A percentile compares a stretch with the other conserved stretches of the same genome.
Evolutionary conservation across 208 protist species (phyloP).

Genomic region (Novymonas esmeraldas): DNA sequence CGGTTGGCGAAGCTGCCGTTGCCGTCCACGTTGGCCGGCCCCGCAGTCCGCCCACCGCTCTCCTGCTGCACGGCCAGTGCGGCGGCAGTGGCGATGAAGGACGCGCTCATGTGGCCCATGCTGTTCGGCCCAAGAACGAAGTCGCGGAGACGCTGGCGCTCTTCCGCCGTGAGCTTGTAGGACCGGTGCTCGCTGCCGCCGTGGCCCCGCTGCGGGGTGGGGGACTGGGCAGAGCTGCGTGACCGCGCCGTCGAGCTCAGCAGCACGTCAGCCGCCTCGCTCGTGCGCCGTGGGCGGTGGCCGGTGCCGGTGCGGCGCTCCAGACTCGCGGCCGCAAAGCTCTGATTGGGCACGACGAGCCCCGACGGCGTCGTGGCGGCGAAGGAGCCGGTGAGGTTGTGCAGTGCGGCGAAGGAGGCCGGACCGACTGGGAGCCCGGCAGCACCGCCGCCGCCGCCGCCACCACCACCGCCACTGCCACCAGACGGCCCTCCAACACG

Average conservation of each 20-base stretch:
- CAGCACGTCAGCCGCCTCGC: no score
- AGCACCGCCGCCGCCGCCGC: no score
- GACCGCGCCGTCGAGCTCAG: not conserved
- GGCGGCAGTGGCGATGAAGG: constrained; percentile 11
- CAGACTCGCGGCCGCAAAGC: not conserved
- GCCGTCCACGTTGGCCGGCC: not conserved
- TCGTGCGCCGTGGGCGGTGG: no score
- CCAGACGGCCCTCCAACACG: no score
- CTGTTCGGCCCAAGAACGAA: constrained; percentile 21
- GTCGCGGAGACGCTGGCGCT: constrained; percentile 30
- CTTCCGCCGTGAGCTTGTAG: constrained; percentile 27
- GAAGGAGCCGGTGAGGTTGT: not conserved
- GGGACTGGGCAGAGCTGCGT: not conserved
- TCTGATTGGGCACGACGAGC: not conserved
- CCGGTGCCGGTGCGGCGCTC: no score
- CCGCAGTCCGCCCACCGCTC: not conserved
- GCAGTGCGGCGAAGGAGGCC: not conserved
- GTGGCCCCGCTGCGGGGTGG: not conserved
- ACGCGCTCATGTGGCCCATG: constrained; percentile 2
- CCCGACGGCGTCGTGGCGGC: not conserved
- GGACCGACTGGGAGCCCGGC: not conserved
- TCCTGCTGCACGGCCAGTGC: constrained; percentile 7
- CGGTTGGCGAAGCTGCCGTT: constrained; percentile 8
- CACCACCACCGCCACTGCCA: not conserved
- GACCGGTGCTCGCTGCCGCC: constrained; percentile 9